These are phyloP conservation scores for Viridothelium virens DNA, from an alignment of 495 filamentous ascomycete species.

Conservation along the genomic window DNA sequence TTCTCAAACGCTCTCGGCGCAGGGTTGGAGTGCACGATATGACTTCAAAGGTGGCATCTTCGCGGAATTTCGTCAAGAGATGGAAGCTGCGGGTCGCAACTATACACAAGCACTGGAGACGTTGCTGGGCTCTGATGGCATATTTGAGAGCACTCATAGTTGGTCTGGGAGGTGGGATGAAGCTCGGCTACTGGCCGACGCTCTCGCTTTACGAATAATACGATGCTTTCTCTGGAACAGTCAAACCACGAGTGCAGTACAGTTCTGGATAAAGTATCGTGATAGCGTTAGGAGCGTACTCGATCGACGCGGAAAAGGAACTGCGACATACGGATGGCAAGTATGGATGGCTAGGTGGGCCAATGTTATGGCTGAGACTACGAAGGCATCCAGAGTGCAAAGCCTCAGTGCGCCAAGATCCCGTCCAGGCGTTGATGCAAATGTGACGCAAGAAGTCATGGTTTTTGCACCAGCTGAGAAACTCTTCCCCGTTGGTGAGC, in stretches of 20 bases:
- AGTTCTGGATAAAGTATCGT: conserved; percentile 68
- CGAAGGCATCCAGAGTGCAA: conserved; percentile 52
- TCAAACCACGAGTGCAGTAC: conserved; percentile 65
- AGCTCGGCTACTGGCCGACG: conserved; percentile 69
- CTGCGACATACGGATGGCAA: conserved; percentile 75
- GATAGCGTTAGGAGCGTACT: conserved; percentile 63
- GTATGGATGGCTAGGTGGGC: conserved; percentile 84
- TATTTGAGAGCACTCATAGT: conserved; percentile 77
- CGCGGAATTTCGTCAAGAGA: conserved; percentile 83
- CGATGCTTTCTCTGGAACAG: conserved; percentile 69
- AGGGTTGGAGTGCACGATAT: conserved; percentile 85
- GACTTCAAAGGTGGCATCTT: conserved; percentile 88
- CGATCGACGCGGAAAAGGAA: conserved; percentile 73
- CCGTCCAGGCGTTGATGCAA: conserved; percentile 4
- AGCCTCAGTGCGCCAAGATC: conserved; percentile 27
- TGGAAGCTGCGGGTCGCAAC: conserved; percentile 73
- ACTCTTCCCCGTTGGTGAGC: conserved; percentile 51
- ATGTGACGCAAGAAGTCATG: conserved; percentile 26
- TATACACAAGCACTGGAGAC: conserved; percentile 79
- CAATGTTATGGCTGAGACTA: conserved; percentile 68
- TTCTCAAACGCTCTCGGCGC: conserved; percentile 70
- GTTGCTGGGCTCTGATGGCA: conserved; percentile 61
- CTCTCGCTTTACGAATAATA: conserved; percentile 67
- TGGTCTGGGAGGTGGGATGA: conserved; percentile 86
- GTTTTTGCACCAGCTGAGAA: conserved; percentile 65